A percentile compares a stretch with the other conserved stretches of the same genome.
Conservation (phyloP, 2,329 filamentous ascomycete genomes). For the Penicillium crustosum region DNA sequence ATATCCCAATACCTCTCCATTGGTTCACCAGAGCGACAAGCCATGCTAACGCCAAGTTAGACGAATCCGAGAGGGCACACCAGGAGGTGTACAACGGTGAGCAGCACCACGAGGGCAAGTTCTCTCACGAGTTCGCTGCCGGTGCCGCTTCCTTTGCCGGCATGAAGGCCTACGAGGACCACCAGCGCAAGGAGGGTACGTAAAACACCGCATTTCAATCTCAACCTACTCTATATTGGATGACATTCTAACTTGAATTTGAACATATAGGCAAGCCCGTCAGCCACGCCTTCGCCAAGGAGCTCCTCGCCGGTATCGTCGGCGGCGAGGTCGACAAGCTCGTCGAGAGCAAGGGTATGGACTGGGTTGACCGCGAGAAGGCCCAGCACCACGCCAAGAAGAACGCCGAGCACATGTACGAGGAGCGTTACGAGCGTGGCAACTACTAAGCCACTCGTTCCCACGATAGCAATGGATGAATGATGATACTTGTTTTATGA, state of each 20-base stretch:
- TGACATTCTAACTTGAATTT: neutral
- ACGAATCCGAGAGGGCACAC: slow-evolving; percentile 55
- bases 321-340: slow-evolving; percentile 76
- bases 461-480: neutral
- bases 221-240: neutral
- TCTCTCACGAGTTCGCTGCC: slow-evolving; percentile 72
- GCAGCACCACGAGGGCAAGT: slow-evolving; percentile 58
- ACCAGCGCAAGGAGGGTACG: slow-evolving; percentile 67
- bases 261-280: slow-evolving; percentile 63
- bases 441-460: slow-evolving; percentile 48
- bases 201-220: neutral
- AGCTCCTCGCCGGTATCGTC: slow-evolving; percentile 69
- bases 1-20: neutral
- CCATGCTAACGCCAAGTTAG: slow-evolving; percentile 33
- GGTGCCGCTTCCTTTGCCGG: slow-evolving; percentile 76
- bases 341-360: slow-evolving; percentile 67
- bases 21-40: neutral
- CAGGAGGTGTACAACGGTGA: slow-evolving; percentile 53
- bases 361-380: slow-evolving; percentile 60
- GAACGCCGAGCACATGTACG: slow-evolving; percentile 61
- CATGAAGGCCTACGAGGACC: slow-evolving; percentile 77
- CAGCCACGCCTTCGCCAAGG: slow-evolving; percentile 74
- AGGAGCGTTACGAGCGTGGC: slow-evolving; percentile 58
- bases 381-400: slow-evolving; percentile 59
- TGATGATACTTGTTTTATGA: slow-evolving; percentile 4